Conservation (phyloP, 148 eudicot species). For the Mesembryanthemum crystallinum region DNA sequence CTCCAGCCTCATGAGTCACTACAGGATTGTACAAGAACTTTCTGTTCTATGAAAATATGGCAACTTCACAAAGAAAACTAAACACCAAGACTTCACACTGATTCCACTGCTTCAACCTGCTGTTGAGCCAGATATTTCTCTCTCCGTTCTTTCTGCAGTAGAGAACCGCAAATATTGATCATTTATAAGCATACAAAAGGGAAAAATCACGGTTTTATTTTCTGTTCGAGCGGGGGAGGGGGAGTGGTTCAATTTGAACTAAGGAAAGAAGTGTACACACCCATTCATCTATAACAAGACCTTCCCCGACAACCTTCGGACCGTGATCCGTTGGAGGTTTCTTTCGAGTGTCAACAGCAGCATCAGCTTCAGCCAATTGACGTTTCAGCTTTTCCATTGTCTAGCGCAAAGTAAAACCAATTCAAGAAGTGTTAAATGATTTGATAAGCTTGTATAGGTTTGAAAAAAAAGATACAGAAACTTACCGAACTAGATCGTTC, state of each 20-base stretch:
- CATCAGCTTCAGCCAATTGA: slow-evolving; percentile 79
- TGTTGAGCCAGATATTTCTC: slow-evolving; percentile 83
- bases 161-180: not conserved
- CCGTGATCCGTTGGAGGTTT: slow-evolving; percentile 66
- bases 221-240: not conserved
- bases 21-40: not conserved
- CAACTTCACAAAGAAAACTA: slow-evolving; percentile 17
- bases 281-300: slow-evolving; percentile 92
- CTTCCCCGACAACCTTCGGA: slow-evolving; percentile 67
- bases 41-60: slow-evolving; percentile 9
- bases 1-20: slow-evolving; percentile 6
- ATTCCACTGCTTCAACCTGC: slow-evolving; percentile 69
- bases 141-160: slow-evolving; percentile 70
- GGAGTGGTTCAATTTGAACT: not conserved
- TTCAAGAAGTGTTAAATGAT: not conserved
- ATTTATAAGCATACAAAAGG: not conserved
- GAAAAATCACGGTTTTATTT: not conserved
- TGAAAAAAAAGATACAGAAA: not conserved
- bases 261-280: slow-evolving; percentile 33
- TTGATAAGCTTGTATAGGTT: not conserved
- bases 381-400: slow-evolving; percentile 75
- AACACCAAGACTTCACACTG: slow-evolving; percentile 31
- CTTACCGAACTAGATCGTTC: slow-evolving; percentile 68
- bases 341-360: slow-evolving; percentile 65
- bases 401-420: slow-evolving; percentile 21